Conservation (phyloP, 768 basidiomycete genomes). For the Steccherinum ochraceum region DNA sequence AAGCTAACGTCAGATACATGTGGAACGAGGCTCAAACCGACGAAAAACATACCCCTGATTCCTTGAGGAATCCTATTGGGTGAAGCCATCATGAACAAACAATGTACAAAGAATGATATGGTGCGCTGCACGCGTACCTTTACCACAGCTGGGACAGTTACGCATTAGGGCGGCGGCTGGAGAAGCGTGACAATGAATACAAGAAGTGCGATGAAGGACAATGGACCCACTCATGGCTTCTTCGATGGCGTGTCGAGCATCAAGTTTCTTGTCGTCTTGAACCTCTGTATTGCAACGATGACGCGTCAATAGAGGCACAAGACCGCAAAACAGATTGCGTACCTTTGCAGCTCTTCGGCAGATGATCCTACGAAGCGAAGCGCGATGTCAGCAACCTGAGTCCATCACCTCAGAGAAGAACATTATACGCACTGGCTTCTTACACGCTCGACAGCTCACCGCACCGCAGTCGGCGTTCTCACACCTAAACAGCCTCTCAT, state of each 20-base stretch:
- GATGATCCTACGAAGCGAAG: slow-evolving; percentile 56
- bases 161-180: slow-evolving; percentile 78
- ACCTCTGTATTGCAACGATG: slow-evolving; percentile 43
- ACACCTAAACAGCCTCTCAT: slow-evolving; percentile 38
- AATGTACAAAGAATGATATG: not conserved
- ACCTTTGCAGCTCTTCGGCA: slow-evolving; percentile 80
- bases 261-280: slow-evolving; percentile 67
- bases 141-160: slow-evolving; percentile 80
- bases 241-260: slow-evolving; percentile 74
- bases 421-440: slow-evolving; percentile 47
- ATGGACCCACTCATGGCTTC: slow-evolving; percentile 81
- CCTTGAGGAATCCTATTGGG: slow-evolving; percentile 70
- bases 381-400: not conserved
- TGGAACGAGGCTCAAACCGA: not conserved
- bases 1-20: slow-evolving; percentile 2
- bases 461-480: slow-evolving; percentile 62
- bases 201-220: not conserved
- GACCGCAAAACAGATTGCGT: slow-evolving; percentile 3
- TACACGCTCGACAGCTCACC: slow-evolving; percentile 76
- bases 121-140: slow-evolving; percentile 45
- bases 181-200: slow-evolving; percentile 7
- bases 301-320: slow-evolving; percentile 4
- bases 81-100: slow-evolving; percentile 2
- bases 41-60: slow-evolving; percentile 51
- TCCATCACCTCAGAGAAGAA: not conserved